Evolutionary conservation across 495 filamentous ascomycete genomes (phyloP).

Genomic region (Extremus antarcticus): DNA sequence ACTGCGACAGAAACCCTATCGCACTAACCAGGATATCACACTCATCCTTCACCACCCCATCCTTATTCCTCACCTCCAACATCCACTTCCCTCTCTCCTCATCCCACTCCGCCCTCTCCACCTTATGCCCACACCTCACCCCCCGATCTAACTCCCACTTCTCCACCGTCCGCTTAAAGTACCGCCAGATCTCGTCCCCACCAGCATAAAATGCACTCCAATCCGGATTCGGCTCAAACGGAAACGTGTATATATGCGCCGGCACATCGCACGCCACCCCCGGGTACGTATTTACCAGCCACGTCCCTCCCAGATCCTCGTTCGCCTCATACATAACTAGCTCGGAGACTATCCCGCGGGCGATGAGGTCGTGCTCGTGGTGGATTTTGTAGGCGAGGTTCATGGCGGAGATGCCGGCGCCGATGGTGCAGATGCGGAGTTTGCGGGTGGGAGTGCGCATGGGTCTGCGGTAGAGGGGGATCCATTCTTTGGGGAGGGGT

Average conservation of each 20-base stretch:
- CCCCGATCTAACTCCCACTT: constrained; percentile 29
- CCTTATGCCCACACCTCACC: constrained; percentile 24
- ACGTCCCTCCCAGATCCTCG: constrained; percentile 27
- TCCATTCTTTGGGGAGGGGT: constrained; percentile 13
- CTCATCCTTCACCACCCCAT: constrained; percentile 19
- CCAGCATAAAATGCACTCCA: constrained; percentile 29
- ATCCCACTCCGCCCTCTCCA: constrained; percentile 22
- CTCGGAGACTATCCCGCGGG: constrained; percentile 19
- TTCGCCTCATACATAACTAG: constrained; percentile 30
- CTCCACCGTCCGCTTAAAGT: constrained; percentile 22
- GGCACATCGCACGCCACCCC: constrained; percentile 44
- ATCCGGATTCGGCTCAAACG: constrained; percentile 29
- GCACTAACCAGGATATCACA: constrained; percentile 26
- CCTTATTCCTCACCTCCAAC: constrained; percentile 23
- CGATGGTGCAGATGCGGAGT: constrained; percentile 24
- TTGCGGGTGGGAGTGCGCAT: constrained; percentile 23
- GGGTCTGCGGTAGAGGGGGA: constrained; percentile 17
- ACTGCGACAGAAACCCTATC: constrained; percentile 25
- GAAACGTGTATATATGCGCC: constrained; percentile 19
- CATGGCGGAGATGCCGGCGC: constrained; percentile 27
- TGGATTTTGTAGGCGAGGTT: constrained; percentile 29
- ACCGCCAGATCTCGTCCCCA: constrained; percentile 26
- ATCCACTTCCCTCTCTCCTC: constrained; percentile 24
- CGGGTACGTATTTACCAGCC: constrained; percentile 29
- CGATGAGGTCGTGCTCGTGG: constrained; percentile 17